Conservation (phyloP, 2,329 filamentous ascomycete species). For the Plenodomus lindquistii region DNA sequence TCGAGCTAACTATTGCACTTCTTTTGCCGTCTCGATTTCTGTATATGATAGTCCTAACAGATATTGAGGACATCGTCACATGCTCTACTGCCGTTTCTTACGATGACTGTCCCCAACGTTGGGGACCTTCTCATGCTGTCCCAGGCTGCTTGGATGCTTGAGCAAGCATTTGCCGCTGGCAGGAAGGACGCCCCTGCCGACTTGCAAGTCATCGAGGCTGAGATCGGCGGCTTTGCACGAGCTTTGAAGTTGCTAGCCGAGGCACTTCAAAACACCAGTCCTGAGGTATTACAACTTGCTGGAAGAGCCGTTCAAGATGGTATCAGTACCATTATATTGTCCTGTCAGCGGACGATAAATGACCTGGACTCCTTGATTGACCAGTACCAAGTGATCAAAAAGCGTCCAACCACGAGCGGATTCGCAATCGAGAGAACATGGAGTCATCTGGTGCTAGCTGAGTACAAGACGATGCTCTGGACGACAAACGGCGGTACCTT, state of each 20-base stretch:
- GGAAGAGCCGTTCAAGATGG: conserved; percentile 42
- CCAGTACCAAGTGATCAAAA: conserved; percentile 51
- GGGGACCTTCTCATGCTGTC: conserved; percentile 54
- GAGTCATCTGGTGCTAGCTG: conserved; percentile 48
- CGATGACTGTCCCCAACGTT: conserved; percentile 41
- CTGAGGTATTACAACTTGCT: conserved; percentile 41
- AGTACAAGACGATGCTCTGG: conserved; percentile 52
- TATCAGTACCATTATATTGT: conserved; percentile 46
- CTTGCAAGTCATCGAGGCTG: conserved; percentile 49
- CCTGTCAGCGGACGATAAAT: conserved; percentile 46
- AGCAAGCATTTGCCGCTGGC: conserved; percentile 49
- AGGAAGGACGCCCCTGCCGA: conserved; percentile 46
- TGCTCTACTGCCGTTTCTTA: conserved; percentile 1
- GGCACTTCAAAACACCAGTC: conserved; percentile 43
- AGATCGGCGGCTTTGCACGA: conserved; percentile 49
- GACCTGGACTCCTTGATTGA: conserved; percentile 52
- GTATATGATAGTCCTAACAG: neutral
- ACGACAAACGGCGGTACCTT: conserved; percentile 51
- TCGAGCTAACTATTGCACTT: neutral
- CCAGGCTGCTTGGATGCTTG: conserved; percentile 52
- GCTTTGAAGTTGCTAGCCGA: conserved; percentile 52
- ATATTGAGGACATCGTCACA: neutral
- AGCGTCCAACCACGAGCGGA: conserved; percentile 45
- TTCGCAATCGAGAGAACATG: conserved; percentile 50
- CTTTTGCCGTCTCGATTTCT: neutral